Conservation (phyloP, 2,329 filamentous ascomycete genomes). For the Colletotrichum eremochloae region DNA sequence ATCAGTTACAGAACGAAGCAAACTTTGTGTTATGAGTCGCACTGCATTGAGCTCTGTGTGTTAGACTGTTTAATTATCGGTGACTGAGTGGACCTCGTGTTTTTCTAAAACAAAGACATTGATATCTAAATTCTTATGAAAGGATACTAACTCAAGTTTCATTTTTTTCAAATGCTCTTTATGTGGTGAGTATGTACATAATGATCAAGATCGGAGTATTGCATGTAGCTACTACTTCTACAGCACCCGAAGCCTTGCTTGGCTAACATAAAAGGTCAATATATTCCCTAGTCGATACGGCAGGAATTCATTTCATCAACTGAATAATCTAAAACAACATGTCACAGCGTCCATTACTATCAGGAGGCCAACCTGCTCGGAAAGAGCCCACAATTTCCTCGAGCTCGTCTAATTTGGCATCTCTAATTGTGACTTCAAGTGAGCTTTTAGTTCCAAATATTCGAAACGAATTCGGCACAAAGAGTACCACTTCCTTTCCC, state of each 20-base stretch:
- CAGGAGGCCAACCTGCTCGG: background rate
- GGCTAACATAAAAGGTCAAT: background rate
- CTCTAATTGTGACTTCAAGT: background rate
- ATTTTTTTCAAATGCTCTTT: background rate
- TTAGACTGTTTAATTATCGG: background rate
- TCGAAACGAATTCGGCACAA: background rate
- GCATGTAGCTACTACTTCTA: too few relatives aligned
- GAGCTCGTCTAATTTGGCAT: background rate
- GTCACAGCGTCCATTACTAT: background rate
- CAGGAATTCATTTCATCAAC: background rate
- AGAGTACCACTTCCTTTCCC: background rate
- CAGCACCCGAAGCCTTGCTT: background rate
- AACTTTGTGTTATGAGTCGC: background rate
- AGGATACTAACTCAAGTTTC: background rate
- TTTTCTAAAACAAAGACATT: background rate
- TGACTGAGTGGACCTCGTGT: background rate
- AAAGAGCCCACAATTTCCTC: background rate
- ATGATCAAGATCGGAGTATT: background rate
- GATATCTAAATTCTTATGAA: background rate
- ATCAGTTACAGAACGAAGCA: background rate
- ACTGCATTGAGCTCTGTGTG: background rate
- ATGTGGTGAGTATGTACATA: too few relatives aligned
- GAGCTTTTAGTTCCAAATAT: background rate
- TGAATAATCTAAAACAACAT: background rate
- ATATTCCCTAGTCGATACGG: accelerated